Conservation (phyloP, 768 basidiomycete genomes). For the Neoboletus brunneissimus region DNA sequence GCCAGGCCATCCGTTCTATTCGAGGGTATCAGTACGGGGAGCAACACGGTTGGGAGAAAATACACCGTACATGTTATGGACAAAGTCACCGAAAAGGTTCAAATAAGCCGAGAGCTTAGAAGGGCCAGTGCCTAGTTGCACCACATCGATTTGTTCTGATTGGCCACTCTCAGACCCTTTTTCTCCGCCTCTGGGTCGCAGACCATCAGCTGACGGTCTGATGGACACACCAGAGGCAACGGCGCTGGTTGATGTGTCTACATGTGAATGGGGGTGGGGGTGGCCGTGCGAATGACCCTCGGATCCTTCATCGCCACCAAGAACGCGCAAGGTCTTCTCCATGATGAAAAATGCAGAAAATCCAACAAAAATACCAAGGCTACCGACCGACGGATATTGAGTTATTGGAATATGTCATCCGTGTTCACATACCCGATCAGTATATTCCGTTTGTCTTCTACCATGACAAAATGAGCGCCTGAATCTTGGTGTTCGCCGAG, state of each 20-base stretch:
- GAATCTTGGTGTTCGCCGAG: conserved; percentile 80
- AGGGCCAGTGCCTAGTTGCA: conserved; percentile 43
- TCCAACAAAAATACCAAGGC: conserved; percentile 78
- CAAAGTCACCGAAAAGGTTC: conserved; percentile 91
- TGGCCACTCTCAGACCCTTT: conserved; percentile 15
- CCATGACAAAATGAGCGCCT: conserved; percentile 74
- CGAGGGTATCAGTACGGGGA: conserved; percentile 13
- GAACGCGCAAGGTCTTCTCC: conserved; percentile 86
- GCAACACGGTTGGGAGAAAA: conserved; percentile 11
- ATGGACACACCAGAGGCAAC: conserved; percentile 49
- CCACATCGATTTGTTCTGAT: conserved; percentile 25
- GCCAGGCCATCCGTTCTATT: conserved; percentile 87
- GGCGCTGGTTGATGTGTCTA: conserved; percentile 27
- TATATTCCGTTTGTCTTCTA: conserved; percentile 90
- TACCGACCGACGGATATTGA: conserved; percentile 28
- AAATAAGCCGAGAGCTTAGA: conserved; percentile 89
- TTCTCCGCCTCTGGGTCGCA: conserved; percentile 46
- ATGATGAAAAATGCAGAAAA: conserved; percentile 91
- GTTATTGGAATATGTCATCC: conserved; percentile 1
- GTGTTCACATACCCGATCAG: conserved; percentile 65
- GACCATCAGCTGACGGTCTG: conserved; percentile 41
- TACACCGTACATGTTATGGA: conserved; percentile 76
- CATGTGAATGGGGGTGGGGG: conserved; percentile 57
- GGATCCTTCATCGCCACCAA: conserved; percentile 56
- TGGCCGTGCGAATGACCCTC: conserved; percentile 51